Conservation (phyloP, 345 rosid species). For the Bretschneidera sinensis region DNA sequence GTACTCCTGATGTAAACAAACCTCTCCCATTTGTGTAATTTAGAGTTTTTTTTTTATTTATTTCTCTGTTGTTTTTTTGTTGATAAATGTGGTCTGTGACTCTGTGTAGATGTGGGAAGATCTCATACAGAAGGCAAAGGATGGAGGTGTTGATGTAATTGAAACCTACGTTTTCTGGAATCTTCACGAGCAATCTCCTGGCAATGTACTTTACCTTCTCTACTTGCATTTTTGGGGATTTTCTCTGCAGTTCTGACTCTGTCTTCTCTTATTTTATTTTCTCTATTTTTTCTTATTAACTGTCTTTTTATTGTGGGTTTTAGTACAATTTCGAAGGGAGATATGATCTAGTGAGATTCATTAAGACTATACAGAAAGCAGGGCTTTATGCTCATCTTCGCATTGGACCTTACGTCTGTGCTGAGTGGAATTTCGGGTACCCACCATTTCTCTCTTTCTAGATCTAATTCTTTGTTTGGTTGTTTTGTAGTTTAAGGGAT, state of each 20-base stretch:
- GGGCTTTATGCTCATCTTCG: conserved; percentile 96
- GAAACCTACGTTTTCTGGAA: conserved; percentile 99
- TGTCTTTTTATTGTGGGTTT: too few species aligned
- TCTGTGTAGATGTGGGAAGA: conserved; percentile 92
- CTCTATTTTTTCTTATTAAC: too few species aligned
- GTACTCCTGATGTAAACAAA: conserved; percentile 70
- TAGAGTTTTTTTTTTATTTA: neutral
- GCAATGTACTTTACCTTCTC: conserved; percentile 51
- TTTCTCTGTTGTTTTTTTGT: neutral
- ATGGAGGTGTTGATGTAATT: conserved; percentile 91
- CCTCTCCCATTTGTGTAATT: neutral
- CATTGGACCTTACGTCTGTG: conserved; percentile 97
- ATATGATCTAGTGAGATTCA: conserved; percentile 90
- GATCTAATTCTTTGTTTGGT: conserved; percentile 18
- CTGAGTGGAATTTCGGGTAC: conserved; percentile 99
- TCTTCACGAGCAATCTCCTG: conserved; percentile 96
- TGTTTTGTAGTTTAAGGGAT: neutral
- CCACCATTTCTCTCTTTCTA: conserved; percentile 16
- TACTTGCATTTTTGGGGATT: neutral
- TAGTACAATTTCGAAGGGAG: conserved; percentile 94
- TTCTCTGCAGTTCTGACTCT: neutral
- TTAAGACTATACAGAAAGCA: conserved; percentile 72
- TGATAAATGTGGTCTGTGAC: conserved; percentile 5
- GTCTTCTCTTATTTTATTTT: neutral
- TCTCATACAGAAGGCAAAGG: conserved; percentile 96